phyloP scores from a whole-genome alignment of 495 filamentous ascomycete genomes.

The Lepraria neglecta region DNA sequence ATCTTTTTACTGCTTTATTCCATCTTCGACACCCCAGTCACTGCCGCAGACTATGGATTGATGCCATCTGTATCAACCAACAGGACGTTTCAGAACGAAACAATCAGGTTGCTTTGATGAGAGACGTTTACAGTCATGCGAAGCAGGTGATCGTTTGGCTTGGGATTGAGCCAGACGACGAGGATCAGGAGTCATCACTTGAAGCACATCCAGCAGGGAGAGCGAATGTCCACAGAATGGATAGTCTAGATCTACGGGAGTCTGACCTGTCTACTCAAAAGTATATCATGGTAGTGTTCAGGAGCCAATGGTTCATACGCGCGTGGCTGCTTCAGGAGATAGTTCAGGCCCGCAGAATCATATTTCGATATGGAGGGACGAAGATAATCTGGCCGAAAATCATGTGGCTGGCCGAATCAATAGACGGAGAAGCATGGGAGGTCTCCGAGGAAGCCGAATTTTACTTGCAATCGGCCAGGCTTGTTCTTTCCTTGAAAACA shows the following conservation, averaged over 20 bases:
- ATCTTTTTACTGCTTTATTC: too few species aligned
- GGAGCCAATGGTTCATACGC: background rate
- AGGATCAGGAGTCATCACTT: background rate
- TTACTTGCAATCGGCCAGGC: too few species aligned
- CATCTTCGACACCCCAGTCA: background rate
- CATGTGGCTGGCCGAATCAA: background rate
- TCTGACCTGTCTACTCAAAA: background rate
- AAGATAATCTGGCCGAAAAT: background rate
- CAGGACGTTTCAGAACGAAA: constrained; percentile 24
- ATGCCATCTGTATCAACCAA: constrained; percentile 33
- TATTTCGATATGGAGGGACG: background rate
- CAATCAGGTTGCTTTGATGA: constrained; percentile 30
- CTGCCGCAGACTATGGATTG: constrained; percentile 7
- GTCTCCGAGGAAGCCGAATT: too few species aligned
- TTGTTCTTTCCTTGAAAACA: too few species aligned
- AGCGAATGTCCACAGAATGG: background rate
- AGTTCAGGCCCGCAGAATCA: background rate
- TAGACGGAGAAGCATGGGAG: too few species aligned
- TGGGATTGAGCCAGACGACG: constrained; percentile 9
- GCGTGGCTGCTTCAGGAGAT: background rate
- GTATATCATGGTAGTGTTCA: background rate
- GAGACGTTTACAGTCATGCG: constrained; percentile 29
- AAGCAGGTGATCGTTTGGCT: constrained; percentile 33
- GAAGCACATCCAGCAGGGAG: background rate
- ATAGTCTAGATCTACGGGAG: background rate